These are phyloP conservation scores for Suhomyces bolitotheri DNA, from an alignment of 1,139 yeast genomes.

Conservation along the genomic window DNA sequence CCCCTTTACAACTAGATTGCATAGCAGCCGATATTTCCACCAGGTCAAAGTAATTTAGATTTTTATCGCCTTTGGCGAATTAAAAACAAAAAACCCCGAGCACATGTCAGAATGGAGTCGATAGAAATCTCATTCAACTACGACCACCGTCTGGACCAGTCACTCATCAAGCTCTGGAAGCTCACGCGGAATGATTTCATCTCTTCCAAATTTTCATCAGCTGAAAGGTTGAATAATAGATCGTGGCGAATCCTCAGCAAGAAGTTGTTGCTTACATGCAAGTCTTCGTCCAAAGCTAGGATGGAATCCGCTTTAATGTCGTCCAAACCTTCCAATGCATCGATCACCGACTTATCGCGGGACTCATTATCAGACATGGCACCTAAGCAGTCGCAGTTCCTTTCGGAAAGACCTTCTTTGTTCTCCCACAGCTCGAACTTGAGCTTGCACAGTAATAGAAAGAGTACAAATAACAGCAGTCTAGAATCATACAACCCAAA, in stretches of 20 bases:
- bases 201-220: slow-evolving; percentile 13
- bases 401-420: slow-evolving; percentile 18
- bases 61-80: too few species aligned
- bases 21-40: not conserved
- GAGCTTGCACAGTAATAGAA: slow-evolving; percentile 16
- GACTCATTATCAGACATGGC: slow-evolving; percentile 17
- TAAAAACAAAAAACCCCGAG: too few species aligned
- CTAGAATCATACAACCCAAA: slow-evolving; percentile 14
- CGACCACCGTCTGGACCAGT: slow-evolving; percentile 18
- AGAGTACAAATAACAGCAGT: slow-evolving; percentile 17
- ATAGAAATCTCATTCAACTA: slow-evolving; percentile 17
- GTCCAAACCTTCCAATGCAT: slow-evolving; percentile 1
- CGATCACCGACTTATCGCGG: slow-evolving; percentile 14
- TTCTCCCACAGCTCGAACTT: slow-evolving; percentile 20
- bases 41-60: too few species aligned
- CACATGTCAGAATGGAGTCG: slow-evolving; percentile 18
- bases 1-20: not conserved
- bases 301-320: not conserved
- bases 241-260: slow-evolving; percentile 19
- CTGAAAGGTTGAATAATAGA: slow-evolving; percentile 18
- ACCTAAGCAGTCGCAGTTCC: slow-evolving; percentile 17
- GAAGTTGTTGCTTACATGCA: slow-evolving; percentile 13
- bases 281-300: not conserved
- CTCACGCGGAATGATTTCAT: slow-evolving; percentile 16
- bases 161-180: slow-evolving; percentile 19